Evolutionary conservation across 179 eudicot species (phyloP).

Genomic region (Silene vulgaris): DNA sequence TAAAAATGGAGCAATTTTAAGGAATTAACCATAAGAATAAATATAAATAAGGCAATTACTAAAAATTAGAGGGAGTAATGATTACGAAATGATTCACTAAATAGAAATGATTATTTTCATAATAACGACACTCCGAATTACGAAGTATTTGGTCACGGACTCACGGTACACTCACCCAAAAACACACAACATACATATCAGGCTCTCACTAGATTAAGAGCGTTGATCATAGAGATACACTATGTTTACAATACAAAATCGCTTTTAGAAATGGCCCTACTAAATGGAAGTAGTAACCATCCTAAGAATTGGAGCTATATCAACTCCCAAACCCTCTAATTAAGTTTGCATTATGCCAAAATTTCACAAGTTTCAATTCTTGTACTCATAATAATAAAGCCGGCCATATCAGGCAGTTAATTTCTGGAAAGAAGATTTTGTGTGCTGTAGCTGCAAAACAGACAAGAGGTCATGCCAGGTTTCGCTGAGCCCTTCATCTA

Average conservation of each 20-base stretch:
- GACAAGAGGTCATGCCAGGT: slow-evolving; percentile 84
- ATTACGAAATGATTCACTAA: no score
- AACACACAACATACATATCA: not conserved
- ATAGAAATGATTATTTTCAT: no score
- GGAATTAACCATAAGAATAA: no score
- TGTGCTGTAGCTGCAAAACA: slow-evolving; percentile 77
- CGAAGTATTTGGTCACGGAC: not conserved
- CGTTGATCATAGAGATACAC: not conserved
- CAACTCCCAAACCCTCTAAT: slow-evolving; percentile 22
- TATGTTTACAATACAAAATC: slow-evolving; percentile 25
- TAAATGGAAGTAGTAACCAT: slow-evolving; percentile 14
- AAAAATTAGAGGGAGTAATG: no score
- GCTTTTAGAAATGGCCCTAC: slow-evolving; percentile 21
- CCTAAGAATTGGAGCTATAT: slow-evolving; percentile 17
- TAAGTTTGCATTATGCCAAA: slow-evolving; percentile 23
- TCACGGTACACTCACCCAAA: not conserved
- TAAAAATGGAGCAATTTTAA: no score
- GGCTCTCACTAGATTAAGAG: not conserved
- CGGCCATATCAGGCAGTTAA: slow-evolving; percentile 52
- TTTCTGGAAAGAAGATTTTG: slow-evolving; percentile 55
- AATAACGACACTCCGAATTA: no score
- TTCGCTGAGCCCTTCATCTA: slow-evolving; percentile 66
- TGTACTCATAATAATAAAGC: not conserved
- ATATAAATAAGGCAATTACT: no score
- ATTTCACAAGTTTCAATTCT: slow-evolving; percentile 10